A percentile compares a stretch with the other conserved stretches of the same genome.
Conservation (phyloP, 768 basidiomycete species). For the Cytidiella melzeri region DNA sequence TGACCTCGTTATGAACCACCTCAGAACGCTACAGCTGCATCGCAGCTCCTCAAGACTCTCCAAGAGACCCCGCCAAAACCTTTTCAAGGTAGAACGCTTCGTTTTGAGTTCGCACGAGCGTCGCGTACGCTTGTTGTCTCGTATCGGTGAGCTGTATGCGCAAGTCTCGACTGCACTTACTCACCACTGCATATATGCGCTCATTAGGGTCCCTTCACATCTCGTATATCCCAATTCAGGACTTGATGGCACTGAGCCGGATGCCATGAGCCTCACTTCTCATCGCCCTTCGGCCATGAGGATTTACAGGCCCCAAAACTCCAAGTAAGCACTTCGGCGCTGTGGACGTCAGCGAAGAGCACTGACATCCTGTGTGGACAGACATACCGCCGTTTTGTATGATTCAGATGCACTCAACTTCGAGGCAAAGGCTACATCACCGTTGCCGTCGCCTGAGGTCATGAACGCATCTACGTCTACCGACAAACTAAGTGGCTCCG, state of each 20-base stretch:
- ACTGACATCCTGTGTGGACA: slow-evolving; percentile 6
- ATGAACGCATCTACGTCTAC: not conserved
- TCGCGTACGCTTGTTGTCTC: slow-evolving; percentile 71
- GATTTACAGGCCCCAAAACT: slow-evolving; percentile 44
- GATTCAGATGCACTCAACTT: slow-evolving; percentile 43
- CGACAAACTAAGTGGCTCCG: slow-evolving; percentile 22
- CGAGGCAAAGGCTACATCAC: not conserved
- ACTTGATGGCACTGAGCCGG: slow-evolving; percentile 2
- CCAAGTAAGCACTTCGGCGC: slow-evolving; percentile 36
- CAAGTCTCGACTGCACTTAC: too few species aligned
- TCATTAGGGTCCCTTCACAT: not conserved
- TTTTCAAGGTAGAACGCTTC: slow-evolving; percentile 67
- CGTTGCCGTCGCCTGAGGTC: not conserved
- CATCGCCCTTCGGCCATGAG: slow-evolving; percentile 42
- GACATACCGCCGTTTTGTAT: slow-evolving; percentile 28
- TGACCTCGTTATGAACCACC: too few species aligned
- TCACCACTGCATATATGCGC: not conserved
- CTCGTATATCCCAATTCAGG: slow-evolving; percentile 6
- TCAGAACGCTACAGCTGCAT: slow-evolving; percentile 54
- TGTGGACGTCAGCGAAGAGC: not conserved
- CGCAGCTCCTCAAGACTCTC: slow-evolving; percentile 52
- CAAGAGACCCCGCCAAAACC: slow-evolving; percentile 49
- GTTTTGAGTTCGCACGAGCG: slow-evolving; percentile 74
- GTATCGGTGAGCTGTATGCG: slow-evolving; percentile 46
- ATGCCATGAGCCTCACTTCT: not conserved